Evolutionary conservation across 345 rosid species (phyloP), one percentile per base, ranked within the genome.

Genomic region (Noccaea caerulescens): DNA sequence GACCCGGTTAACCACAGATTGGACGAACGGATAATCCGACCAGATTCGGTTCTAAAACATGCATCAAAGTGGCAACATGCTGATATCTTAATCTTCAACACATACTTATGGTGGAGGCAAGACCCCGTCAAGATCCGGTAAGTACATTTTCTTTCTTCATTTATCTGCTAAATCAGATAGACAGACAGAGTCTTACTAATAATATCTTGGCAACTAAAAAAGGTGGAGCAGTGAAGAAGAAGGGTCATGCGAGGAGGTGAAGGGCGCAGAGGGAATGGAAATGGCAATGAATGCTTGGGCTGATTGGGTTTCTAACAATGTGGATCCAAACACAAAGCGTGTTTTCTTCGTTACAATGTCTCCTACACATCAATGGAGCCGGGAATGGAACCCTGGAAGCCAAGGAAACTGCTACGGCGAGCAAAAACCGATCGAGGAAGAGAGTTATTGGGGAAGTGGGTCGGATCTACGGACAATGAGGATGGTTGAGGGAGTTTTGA

Each of bases 81-180:
- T 37, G 98, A 94, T 67, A 86, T 91, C 68, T 79, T 94, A 46
- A 82, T 94, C 54, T 94, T 94, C 79, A 94, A 94, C 74, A 77
- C 98, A 0, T 94, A 94, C 79, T 79, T 94, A 82, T 94, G 99
- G 99, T 94, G 99, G 99, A 91, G 99, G 78, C 96, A 89, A 82
- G 95, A 84, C 58, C 89, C 99, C 25, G 87, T 94, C 47, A 94
- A 91, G 86, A 79, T 94, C 45, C 76, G 70, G 99, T 91, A 69
- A 81, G 91, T 82, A 1, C 68, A 23, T 42, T 10, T 50, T 37
- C 34, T 34, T 57, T 57, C 62, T 55, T 55, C 41, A n/a, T 55
- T 25, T 30, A n/a, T 37, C 36, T 16, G 6, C 20, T 8, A 20
- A 59, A 30, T 60, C 38, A 51, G 8, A 10, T 12, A 4, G 14